Evolutionary conservation across 1,139 yeast genomes (phyloP), one percentile per base, ranked within the genome.

Genomic region (Scheffersomyces stambukii): DNA sequence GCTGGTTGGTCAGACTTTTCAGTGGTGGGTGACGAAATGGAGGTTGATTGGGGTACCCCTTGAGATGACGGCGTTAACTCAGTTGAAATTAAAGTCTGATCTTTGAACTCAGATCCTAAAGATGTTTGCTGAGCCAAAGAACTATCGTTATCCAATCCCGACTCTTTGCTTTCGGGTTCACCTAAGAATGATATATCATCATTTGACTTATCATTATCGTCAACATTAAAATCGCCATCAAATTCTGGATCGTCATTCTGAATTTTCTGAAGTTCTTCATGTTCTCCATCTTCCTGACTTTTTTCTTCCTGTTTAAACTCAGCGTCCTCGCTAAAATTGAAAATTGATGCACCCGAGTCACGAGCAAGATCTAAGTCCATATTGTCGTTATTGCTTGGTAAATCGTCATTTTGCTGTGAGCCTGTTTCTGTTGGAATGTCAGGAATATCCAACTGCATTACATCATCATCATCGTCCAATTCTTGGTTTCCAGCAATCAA

Each of bases 401-500:
- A 11, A 6, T 20, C 13, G 23, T 25, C 15, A 16, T 11, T 19
- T 21, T 15, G 26, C n/a, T 16, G 13, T 5, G 10, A 13, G 7
- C 9, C 20, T 6, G n/a, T n/a, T n/a, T n/a, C n/a, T n/a, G n/a
- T n/a, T 17, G 31, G 31, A n/a, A 25, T 18, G 19, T 29, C 32
- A 5, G 32, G 35, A 18, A 31, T 29, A 25, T 25, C 35, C 8
- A 32, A 16, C 19, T 25, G 10, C 17, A 31, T 21, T 5, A 51
- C 42, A 32, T 68, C 57, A 32, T 64, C 54, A 31, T 64, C 59
- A 24, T 57, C 65, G 21, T 52, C 60, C 4, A 37, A 46, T 20
- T 46, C 48, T 17, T 48, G 33, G 12, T 28, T 31, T 16, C n/a
- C n/a, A n/a, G n/a, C n/a, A n/a, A n/a, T n/a, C n/a, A n/a, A n/a